Evolutionary conservation across 164 flowering plant species (phyloP), one percentile per base, ranked within the genome.

Genomic region (Santalum album): DNA sequence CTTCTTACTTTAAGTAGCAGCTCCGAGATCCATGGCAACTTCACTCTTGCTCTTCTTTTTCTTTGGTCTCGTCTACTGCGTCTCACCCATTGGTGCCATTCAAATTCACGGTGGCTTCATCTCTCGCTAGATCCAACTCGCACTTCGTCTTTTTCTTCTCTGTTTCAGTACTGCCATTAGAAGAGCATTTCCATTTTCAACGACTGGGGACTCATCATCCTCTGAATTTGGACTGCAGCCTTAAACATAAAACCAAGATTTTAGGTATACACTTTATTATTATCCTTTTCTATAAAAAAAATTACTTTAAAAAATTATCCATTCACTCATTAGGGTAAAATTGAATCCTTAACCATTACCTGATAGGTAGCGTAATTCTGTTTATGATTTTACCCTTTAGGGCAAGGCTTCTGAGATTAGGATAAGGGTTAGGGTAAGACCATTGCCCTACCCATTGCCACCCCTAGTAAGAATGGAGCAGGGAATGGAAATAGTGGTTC

Each of bases 191-290:
- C 76, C 86, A 53, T 77, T 73, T 16, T 25, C 65, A 69, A 75
- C 63, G 74, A 51, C 27, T 66, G 78, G n/a, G n/a, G n/a, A n/a
- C n/a, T n/a, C n/a, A n/a, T n/a, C 73, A 25, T 61, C 65, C 16
- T 45, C 71, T 9, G 57, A 19, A 53, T 65, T 25, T 51, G n/a
- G n/a, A n/a, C n/a, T n/a, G n/a, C n/a, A n/a, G n/a, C 49, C 57
- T 82, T 80, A n/a, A n/a, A n/a, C n/a, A n/a, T n/a, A n/a, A n/a
- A n/a, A n/a, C n/a, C n/a, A n/a, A n/a, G n/a, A n/a, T n/a, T n/a
- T n/a, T n/a, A n/a, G 7, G 76, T 58, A 53, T 78, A 78, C 77
- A 75, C 79, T 53, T 78, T 81, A 77, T 84, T 79, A 64, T 73
- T 76, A 60, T 85, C 82, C 77, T 78, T 82, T 32, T 12, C 63